Conservation (phyloP, 1,284 basidiomycete genomes). For the Cryptococcus sp. region DNA sequence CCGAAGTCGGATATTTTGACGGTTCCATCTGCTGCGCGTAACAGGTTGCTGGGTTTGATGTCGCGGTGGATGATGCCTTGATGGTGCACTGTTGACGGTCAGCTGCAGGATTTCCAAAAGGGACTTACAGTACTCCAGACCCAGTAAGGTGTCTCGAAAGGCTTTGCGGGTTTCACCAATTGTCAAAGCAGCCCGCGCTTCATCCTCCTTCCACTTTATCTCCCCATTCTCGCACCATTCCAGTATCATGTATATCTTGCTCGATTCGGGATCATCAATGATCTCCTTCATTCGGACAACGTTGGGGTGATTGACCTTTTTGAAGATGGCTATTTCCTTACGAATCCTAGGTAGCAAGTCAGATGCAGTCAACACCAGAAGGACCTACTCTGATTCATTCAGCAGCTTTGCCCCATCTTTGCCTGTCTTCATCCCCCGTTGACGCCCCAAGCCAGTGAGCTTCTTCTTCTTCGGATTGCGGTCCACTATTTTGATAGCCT, state of each 20-base stretch:
- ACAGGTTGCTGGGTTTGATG: constrained; percentile 96
- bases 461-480: constrained; percentile 65
- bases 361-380: background rate
- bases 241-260: constrained; percentile 94
- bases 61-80: constrained; percentile 99
- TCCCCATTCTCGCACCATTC: constrained; percentile 96
- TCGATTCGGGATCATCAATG: constrained; percentile 87
- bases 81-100: constrained; percentile 70
- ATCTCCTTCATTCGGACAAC: constrained; percentile 91
- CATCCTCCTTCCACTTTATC: constrained; percentile 76
- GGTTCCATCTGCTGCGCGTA: constrained; percentile 79
- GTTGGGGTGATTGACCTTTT: constrained; percentile 88
- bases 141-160: constrained; percentile 87
- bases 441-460: constrained; percentile 58
- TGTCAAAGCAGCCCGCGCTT: constrained; percentile 70
- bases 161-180: constrained; percentile 82
- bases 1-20: constrained; percentile 99
- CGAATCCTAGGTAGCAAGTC: constrained; percentile 52
- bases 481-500: constrained; percentile 84
- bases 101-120: background rate
- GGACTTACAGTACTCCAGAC: constrained; percentile 84
- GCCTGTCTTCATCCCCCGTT: constrained; percentile 24
- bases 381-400: constrained; percentile 49
- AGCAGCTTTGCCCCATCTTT: constrained; percentile 60
- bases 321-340: constrained; percentile 97